Evolutionary conservation across 2,329 filamentous ascomycete species (phyloP).

Genomic region (Fusarium sacchari): DNA sequence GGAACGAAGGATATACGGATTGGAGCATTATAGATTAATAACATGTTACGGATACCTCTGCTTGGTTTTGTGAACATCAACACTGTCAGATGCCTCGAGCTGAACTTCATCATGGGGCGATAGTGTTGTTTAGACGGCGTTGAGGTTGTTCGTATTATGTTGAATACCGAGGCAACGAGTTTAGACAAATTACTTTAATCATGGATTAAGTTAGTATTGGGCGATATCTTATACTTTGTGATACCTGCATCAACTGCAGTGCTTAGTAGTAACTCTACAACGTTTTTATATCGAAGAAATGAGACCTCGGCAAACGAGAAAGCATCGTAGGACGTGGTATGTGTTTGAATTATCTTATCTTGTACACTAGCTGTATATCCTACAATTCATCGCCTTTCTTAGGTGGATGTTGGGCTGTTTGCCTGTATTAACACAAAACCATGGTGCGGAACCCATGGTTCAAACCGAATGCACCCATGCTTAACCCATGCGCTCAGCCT

Average conservation of each 20-base stretch:
- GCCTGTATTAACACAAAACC: background rate
- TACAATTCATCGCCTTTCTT: conserved; percentile 19
- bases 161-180: background rate
- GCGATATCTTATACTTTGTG: background rate
- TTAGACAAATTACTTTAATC: background rate
- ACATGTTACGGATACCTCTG: conserved; percentile 1
- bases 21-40: background rate
- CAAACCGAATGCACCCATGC: background rate
- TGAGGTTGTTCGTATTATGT: background rate
- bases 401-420: background rate
- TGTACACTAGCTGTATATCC: conserved; percentile 19
- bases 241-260: background rate
- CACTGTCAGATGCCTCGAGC: background rate
- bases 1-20: background rate
- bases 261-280: background rate
- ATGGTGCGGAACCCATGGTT: background rate
- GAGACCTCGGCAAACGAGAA: conserved; percentile 50
- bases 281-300: background rate
- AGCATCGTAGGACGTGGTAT: background rate
- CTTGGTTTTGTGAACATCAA: background rate
- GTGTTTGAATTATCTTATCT: conserved; percentile 6
- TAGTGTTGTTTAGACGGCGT: conserved; percentile 1
- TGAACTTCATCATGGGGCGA: background rate
- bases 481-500: conserved; percentile 81
- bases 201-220: background rate